Conservation (phyloP, 371 early-diverging fungal genomes). For the Basidiobolus meristosporus region DNA sequence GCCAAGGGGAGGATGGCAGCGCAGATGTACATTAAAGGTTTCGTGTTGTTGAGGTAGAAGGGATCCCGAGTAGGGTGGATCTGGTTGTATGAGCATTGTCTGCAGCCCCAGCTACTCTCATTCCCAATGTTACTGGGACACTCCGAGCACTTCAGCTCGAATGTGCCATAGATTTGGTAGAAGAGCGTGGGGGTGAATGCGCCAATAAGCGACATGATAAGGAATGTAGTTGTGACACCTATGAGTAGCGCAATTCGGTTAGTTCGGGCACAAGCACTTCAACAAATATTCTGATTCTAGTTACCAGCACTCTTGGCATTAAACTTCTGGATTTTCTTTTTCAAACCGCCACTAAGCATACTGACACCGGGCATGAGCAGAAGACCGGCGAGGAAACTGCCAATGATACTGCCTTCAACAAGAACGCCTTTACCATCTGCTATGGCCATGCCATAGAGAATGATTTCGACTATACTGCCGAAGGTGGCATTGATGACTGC, state of each 20-base stretch:
- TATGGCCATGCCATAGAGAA: slow-evolving; percentile 76
- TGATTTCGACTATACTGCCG: slow-evolving; percentile 89
- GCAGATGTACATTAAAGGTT: slow-evolving; percentile 78
- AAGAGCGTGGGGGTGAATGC: slow-evolving; percentile 87
- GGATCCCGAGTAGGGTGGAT: slow-evolving; percentile 57
- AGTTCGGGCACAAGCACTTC: too few relatives aligned
- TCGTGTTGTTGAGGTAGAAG: slow-evolving; percentile 59
- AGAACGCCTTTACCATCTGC: slow-evolving; percentile 69
- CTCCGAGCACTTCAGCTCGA: too few relatives aligned
- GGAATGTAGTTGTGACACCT: slow-evolving; percentile 89
- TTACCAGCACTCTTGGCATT: slow-evolving; percentile 87
- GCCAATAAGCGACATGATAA: slow-evolving; percentile 85
- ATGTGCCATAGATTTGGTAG: slow-evolving; percentile 84
- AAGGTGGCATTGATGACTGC: slow-evolving; percentile 95
- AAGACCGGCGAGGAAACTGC: slow-evolving; percentile 74
- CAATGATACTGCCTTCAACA: slow-evolving; percentile 85
- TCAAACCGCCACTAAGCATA: slow-evolving; percentile 85
- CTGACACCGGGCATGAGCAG: slow-evolving; percentile 81
- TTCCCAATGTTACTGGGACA: too few relatives aligned
- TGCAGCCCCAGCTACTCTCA: slow-evolving; percentile 23
- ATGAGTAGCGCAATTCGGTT: too few relatives aligned
- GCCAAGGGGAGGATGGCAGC: slow-evolving; percentile 65
- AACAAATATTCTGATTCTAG: too few relatives aligned
- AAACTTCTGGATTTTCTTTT: slow-evolving; percentile 78
- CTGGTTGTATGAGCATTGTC: slow-evolving; percentile 38